Evolutionary conservation across 208 protist genomes (phyloP).

Genomic region (Crithidia brevicula): DNA sequence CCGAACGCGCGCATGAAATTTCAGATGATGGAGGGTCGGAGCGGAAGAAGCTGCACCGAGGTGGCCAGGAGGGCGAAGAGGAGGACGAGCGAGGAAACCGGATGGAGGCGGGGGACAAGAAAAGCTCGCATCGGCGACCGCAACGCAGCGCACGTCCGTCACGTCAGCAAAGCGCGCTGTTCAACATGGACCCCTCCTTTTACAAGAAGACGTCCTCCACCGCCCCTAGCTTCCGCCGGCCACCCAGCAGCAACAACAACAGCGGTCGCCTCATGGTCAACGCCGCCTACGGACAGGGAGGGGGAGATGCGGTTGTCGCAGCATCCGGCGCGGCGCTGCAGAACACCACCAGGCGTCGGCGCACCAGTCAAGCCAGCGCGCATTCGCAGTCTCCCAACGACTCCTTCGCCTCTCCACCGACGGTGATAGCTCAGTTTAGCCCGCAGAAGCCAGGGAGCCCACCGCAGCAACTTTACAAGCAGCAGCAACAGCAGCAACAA

Average conservation of each 20-base stretch:
- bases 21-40: not conserved
- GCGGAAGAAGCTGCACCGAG: not conserved
- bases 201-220: conserved; percentile 13
- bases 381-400: not conserved
- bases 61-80: not conserved
- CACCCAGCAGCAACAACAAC: conserved; percentile 2
- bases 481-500: conserved; percentile 9
- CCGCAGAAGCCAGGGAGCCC: not conserved
- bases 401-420: not conserved
- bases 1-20: not conserved
- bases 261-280: not conserved
- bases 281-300: too few species aligned
- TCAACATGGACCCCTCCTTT: conserved; percentile 18
- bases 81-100: not conserved
- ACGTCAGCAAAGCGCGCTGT: conserved; percentile 9
- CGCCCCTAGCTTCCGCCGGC: conserved; percentile 7
- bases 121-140: not conserved
- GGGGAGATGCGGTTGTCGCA: too few species aligned
- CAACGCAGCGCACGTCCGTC: not conserved
- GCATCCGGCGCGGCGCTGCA: too few species aligned
- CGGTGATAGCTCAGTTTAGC: not conserved
- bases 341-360: not conserved
- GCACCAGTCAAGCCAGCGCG: not conserved
- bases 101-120: not conserved
- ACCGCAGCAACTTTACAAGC: conserved; percentile 2